Evolutionary conservation across 106 monocot genomes (phyloP).

Genomic region (Dioscorea dumetorum): DNA sequence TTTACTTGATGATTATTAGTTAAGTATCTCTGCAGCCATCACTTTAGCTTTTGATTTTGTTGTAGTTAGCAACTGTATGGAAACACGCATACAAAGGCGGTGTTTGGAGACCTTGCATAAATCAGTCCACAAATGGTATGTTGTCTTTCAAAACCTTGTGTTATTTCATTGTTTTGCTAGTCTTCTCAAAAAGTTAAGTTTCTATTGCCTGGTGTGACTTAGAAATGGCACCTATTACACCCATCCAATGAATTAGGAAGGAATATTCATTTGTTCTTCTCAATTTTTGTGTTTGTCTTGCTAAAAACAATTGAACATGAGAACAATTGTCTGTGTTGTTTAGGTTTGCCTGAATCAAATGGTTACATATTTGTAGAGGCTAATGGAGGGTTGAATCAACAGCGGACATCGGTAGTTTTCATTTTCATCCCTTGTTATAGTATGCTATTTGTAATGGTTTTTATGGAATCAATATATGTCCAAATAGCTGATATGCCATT

Average conservation of each 20-base stretch:
- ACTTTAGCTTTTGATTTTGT: slow-evolving; percentile 28
- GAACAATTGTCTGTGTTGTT: neutral
- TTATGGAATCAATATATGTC: slow-evolving; percentile 2
- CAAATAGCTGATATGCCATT: slow-evolving; percentile 1
- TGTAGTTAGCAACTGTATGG: slow-evolving; percentile 83
- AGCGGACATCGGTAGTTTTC: slow-evolving; percentile 68
- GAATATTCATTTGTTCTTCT: too few species aligned
- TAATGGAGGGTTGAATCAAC: slow-evolving; percentile 99
- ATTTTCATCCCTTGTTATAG: neutral
- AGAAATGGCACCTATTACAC: too few species aligned
- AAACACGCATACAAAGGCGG: slow-evolving; percentile 70
- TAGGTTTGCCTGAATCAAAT: slow-evolving; percentile 84
- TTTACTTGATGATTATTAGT: too few species aligned
- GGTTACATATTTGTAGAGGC: slow-evolving; percentile 97
- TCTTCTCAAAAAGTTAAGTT: too few species aligned
- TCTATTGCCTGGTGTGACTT: too few species aligned
- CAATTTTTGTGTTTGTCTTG: too few species aligned
- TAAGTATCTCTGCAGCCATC: neutral
- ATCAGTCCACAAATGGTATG: slow-evolving; percentile 44
- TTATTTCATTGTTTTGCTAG: too few species aligned
- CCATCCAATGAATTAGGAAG: too few species aligned
- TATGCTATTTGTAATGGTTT: neutral
- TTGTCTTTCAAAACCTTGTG: neutral
- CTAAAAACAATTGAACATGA: too few species aligned
- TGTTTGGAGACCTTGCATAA: slow-evolving; percentile 79